Evolutionary conservation across 139 green algal species (phyloP).

Genomic region (Pycnococcus provasolii): DNA sequence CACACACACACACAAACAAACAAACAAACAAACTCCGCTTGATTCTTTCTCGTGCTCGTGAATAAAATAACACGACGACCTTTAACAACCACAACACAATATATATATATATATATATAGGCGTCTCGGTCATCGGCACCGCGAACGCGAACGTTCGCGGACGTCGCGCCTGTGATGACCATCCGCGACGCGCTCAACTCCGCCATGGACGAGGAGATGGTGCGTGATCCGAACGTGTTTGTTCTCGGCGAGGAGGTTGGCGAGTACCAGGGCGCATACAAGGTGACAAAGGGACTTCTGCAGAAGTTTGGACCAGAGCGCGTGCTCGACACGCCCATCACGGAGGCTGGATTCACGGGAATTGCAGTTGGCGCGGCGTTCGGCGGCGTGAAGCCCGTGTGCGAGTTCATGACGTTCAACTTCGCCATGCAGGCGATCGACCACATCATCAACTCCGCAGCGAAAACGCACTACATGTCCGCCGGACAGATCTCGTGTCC

Average conservation of each 20-base stretch:
- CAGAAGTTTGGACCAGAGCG: conserved; percentile 89
- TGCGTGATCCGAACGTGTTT: conserved; percentile 81
- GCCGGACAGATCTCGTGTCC: conserved; percentile 79
- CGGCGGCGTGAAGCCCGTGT: conserved; percentile 74
- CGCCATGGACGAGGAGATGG: conserved; percentile 94
- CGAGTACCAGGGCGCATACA: conserved; percentile 96
- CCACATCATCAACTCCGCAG: conserved; percentile 96
- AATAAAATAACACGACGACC: no score
- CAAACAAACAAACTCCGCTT: no score
- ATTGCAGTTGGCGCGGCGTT: conserved; percentile 88
- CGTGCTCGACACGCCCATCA: conserved; percentile 96
- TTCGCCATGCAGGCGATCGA: conserved; percentile 97
- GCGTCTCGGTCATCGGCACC: no score
- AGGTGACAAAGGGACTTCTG: conserved; percentile 87
- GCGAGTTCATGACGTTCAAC: conserved; percentile 99
- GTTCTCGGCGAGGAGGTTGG: conserved; percentile 95
- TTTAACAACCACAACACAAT: no score
- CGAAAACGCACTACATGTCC: conserved; percentile 98
- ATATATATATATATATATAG: no score
- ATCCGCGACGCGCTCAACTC: conserved; percentile 93
- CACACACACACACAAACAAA: no score
- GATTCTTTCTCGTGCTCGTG: no score
- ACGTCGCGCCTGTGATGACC: conserved; percentile 62
- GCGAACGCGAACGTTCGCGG: background rate
- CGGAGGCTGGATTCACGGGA: conserved; percentile 92